Conservation (phyloP, 2,329 filamentous ascomycete genomes). For the Ascochyta fabae region DNA sequence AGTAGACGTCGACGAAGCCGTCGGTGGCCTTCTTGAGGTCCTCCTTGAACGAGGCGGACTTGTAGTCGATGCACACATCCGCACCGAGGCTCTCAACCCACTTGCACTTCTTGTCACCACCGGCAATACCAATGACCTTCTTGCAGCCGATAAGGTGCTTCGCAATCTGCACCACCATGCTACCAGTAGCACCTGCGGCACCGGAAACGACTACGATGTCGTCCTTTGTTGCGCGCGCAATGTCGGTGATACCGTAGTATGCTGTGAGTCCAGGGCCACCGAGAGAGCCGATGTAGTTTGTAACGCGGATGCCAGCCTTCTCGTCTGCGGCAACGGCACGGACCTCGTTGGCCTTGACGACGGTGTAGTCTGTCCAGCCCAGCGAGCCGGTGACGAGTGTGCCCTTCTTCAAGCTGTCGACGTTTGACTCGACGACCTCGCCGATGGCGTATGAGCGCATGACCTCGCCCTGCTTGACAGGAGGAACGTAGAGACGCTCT, state of each 20-base stretch:
- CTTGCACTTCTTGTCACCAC: constrained; percentile 59
- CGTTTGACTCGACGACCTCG: constrained; percentile 66
- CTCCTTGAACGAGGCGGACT: constrained; percentile 54
- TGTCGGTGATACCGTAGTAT: constrained; percentile 74
- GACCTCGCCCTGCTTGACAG: constrained; percentile 53
- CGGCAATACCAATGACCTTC: constrained; percentile 61
- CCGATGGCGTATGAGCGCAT: constrained; percentile 70
- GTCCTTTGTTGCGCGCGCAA: constrained; percentile 69
- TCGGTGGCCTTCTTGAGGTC: constrained; percentile 57
- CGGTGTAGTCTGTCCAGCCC: constrained; percentile 72
- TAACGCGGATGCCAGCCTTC: constrained; percentile 47
- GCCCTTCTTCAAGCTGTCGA: constrained; percentile 60
- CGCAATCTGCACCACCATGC: constrained; percentile 67
- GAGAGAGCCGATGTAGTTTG: constrained; percentile 57
- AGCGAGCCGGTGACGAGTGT: constrained; percentile 60
- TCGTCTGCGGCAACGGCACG: constrained; percentile 40
- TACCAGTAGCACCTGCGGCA: constrained; percentile 78
- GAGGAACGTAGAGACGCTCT: constrained; percentile 55
- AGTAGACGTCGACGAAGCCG: constrained; percentile 60
- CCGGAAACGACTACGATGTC: constrained; percentile 79
- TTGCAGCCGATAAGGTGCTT: constrained; percentile 57
- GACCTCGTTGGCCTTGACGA: constrained; percentile 52
- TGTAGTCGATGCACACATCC: constrained; percentile 64
- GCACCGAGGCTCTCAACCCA: constrained; percentile 60
- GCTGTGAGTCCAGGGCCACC: constrained; percentile 68